These are phyloP conservation scores for Aschersonia sp. DNA, from an alignment of 2,329 filamentous ascomycete genomes.

Conservation along the genomic window DNA sequence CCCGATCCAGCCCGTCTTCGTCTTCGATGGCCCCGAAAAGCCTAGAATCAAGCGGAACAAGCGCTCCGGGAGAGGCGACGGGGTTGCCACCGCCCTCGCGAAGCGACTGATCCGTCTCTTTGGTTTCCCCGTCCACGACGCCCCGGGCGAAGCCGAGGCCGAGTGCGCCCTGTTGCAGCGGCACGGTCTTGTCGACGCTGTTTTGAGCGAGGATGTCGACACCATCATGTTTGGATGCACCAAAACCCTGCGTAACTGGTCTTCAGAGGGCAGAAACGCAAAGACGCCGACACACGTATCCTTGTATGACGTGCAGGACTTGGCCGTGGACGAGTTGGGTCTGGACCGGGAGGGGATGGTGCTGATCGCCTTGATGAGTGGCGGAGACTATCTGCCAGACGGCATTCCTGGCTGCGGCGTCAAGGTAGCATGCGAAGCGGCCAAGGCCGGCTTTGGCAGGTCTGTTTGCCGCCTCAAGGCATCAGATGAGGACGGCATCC, in stretches of 20 bases:
- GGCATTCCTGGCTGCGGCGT: constrained; percentile 79
- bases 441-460: constrained; percentile 71
- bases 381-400: constrained; percentile 83
- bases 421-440: constrained; percentile 80
- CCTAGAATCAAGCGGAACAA: constrained; percentile 83
- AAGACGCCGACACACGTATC: constrained; percentile 75
- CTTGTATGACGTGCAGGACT: constrained; percentile 53
- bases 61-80: constrained; percentile 48
- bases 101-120: constrained; percentile 77
- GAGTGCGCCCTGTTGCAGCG: constrained; percentile 82
- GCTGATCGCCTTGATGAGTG: constrained; percentile 83
- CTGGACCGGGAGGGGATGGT: constrained; percentile 84
- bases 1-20: constrained; percentile 76
- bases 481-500: constrained; percentile 43
- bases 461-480: constrained; percentile 53
- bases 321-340: constrained; percentile 34
- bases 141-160: constrained; percentile 89
- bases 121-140: constrained; percentile 70
- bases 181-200: constrained; percentile 75
- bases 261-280: constrained; percentile 50
- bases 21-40: constrained; percentile 79
- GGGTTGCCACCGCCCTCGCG: constrained; percentile 57
- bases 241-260: constrained; percentile 68
- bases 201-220: constrained; percentile 92
- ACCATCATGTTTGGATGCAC: constrained; percentile 93